Conservation (phyloP, 139 green algal genomes). For the Gonium pectorale region DNA sequence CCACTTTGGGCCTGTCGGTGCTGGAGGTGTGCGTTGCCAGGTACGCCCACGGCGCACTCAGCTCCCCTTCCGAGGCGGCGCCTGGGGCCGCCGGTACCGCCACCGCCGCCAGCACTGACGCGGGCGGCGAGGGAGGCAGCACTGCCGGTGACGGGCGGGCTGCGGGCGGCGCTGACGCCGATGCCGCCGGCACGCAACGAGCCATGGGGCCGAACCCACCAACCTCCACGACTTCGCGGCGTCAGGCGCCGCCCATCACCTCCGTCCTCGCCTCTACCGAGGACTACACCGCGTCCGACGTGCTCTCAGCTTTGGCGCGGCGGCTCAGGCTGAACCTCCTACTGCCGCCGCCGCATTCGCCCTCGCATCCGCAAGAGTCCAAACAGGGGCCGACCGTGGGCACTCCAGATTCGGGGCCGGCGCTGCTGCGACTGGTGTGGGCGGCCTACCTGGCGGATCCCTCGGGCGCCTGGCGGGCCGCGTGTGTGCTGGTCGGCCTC, state of each 20-base stretch:
- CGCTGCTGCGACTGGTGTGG: slow-evolving; percentile 23
- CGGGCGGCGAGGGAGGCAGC: neutral
- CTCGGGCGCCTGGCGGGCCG: neutral
- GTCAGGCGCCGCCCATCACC: neutral
- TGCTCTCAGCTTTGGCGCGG: neutral
- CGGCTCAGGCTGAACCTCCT: neutral
- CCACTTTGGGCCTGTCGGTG: too few species aligned
- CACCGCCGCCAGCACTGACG: too few species aligned
- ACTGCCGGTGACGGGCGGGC: neutral
- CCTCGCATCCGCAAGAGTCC: neutral
- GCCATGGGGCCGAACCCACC: neutral
- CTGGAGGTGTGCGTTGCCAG: too few species aligned
- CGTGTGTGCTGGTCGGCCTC: slow-evolving; percentile 5
- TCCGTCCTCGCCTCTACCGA: neutral
- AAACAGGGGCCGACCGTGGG: neutral
- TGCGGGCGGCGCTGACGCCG: neutral
- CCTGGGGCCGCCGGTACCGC: too few species aligned
- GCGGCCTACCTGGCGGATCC: neutral
- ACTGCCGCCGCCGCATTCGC: neutral
- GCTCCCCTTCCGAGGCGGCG: too few species aligned
- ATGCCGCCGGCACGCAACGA: neutral
- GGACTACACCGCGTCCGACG: neutral
- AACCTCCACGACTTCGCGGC: neutral
- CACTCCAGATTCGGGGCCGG: neutral
- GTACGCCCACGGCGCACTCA: too few species aligned